phyloP scores from a whole-genome alignment of 1,284 basidiomycete genomes.

The Ceratorhiza oryzae-sativae region DNA sequence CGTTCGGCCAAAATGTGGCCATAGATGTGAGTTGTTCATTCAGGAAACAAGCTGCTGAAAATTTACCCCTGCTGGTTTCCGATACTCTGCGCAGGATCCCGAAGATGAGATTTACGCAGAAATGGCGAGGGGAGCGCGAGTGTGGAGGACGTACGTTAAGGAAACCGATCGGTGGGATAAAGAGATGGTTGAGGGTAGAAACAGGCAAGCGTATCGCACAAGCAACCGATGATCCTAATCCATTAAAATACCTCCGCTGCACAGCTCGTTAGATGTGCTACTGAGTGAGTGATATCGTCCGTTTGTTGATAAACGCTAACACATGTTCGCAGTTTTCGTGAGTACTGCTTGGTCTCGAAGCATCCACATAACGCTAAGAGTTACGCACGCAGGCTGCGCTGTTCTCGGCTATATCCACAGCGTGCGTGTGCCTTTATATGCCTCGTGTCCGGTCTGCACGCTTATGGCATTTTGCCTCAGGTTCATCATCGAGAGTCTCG shows the following conservation, averaged over 20 bases:
- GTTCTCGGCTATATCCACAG: constrained; percentile 12
- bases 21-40: too few species aligned
- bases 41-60: too few species aligned
- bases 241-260: neutral
- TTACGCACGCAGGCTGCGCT: neutral
- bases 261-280: constrained; percentile 14
- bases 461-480: too few species aligned
- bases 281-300: neutral
- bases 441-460: too few species aligned
- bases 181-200: constrained; percentile 19
- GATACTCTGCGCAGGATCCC: too few species aligned
- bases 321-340: neutral
- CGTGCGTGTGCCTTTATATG: neutral
- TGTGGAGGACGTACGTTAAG: constrained; percentile 25
- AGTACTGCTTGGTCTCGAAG: neutral
- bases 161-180: constrained; percentile 23
- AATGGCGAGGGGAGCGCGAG: neutral
- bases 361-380: neutral
- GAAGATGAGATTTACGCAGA: neutral
- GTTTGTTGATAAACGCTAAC: neutral
- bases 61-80: too few species aligned
- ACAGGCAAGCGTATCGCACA: neutral
- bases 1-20: too few species aligned
- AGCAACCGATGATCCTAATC: neutral
- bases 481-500: constrained; percentile 14